phyloP scores from a whole-genome alignment of 2,329 filamentous ascomycete genomes.

The Fusarium sp. region DNA sequence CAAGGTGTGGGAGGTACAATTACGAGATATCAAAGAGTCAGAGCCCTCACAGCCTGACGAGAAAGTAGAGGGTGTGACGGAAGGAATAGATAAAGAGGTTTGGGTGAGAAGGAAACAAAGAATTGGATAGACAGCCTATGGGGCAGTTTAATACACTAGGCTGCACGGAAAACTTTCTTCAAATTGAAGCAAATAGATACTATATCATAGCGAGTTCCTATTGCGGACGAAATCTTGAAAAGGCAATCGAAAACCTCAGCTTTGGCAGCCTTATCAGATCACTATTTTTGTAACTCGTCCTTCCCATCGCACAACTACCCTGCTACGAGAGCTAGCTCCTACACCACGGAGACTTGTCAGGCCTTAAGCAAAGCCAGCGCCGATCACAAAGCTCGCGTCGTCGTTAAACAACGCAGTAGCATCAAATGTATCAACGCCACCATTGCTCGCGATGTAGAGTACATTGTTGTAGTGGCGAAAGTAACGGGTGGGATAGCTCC shows the following conservation, averaged over 20 bases:
- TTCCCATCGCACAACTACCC: background rate
- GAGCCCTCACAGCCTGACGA: background rate
- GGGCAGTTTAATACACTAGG: background rate
- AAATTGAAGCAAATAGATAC: background rate
- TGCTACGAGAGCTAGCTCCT: background rate
- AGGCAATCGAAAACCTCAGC: background rate
- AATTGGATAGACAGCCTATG: conserved; percentile 43
- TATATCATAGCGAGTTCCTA: background rate
- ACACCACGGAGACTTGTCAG: background rate
- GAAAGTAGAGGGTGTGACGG: background rate
- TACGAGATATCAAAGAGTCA: conserved; percentile 50
- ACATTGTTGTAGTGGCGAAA: conserved; percentile 17
- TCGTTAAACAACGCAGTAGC: background rate
- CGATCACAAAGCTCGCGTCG: conserved; percentile 15
- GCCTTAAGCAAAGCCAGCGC: background rate
- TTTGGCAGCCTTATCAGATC: background rate
- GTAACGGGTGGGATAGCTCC: conserved; percentile 27
- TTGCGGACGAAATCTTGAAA: background rate
- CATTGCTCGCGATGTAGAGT: conserved; percentile 7
- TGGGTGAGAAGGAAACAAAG: conserved; percentile 59
- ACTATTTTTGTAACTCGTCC: background rate
- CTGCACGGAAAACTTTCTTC: background rate
- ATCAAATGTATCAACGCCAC: conserved; percentile 23
- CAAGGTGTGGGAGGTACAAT: conserved; percentile 72
- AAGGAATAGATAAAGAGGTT: conserved; percentile 48